Percentiles rank a stretch among this genome's conserved stretches.
Evolutionary conservation across 179 eudicot genomes (phyloP).

Genomic region (Spinacia oleracea): DNA sequence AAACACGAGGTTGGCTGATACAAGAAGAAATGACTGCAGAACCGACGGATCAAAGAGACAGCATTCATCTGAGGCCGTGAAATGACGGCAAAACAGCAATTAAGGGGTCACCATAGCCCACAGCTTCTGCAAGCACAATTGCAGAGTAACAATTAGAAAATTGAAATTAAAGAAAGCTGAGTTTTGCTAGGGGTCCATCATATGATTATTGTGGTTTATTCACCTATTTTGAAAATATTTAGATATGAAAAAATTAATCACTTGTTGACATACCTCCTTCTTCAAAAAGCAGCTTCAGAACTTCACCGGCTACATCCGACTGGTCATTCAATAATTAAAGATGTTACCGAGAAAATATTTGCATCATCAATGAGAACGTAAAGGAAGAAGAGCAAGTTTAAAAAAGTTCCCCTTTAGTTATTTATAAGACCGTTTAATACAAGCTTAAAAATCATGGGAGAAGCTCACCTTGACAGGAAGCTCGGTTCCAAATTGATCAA

Average conservation of each 20-base stretch:
- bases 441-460: conserved; percentile 13
- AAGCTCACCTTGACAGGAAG: conserved; percentile 75
- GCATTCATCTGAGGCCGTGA: conserved; percentile 50
- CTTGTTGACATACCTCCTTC: conserved; percentile 65
- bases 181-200: neutral
- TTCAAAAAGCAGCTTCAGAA: conserved; percentile 62
- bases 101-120: conserved; percentile 92
- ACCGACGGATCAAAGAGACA: conserved; percentile 13
- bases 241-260: neutral
- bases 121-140: conserved; percentile 59
- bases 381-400: neutral
- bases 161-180: neutral
- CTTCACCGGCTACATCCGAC: conserved; percentile 90
- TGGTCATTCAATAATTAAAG: conserved; percentile 35
- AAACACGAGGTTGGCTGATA: neutral
- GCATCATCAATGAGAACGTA: neutral
- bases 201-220: neutral
- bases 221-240: neutral
- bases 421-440: neutral
- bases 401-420: neutral
- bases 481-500: conserved; percentile 86
- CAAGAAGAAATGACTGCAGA: conserved; percentile 1
- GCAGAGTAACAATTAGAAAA: neutral
- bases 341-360: conserved; percentile 4
- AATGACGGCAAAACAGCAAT: conserved; percentile 87